Conservation (phyloP, 176 grass and related monocot species). For the Carex cristatella region DNA sequence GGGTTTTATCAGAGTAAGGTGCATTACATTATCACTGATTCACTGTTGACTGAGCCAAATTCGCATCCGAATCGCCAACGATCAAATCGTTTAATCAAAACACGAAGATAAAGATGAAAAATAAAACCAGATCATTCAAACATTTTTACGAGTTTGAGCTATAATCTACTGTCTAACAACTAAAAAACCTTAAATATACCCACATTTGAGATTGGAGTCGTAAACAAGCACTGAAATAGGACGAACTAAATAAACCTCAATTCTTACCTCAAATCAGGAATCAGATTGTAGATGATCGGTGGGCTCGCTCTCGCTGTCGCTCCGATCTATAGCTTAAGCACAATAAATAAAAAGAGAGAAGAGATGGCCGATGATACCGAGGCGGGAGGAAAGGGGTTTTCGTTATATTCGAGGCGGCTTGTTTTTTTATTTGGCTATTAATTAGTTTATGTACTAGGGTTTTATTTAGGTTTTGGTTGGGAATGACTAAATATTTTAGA, state of each 20-base stretch:
- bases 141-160: neutral
- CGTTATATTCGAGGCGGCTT: constrained; percentile 24
- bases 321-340: neutral
- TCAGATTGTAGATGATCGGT: neutral
- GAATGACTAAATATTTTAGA: neutral
- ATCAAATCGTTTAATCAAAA: neutral
- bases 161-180: neutral
- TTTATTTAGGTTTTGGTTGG: neutral
- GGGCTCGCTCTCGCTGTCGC: neutral
- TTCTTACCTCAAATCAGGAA: constrained; percentile 8
- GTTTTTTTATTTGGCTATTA: neutral
- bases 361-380: constrained; percentile 27
- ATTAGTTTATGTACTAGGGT: constrained; percentile 8
- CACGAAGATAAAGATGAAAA: too few species aligned
- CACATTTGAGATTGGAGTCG: neutral
- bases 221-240: neutral
- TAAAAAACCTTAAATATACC: neutral
- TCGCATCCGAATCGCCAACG: neutral
- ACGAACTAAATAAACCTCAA: constrained; percentile 4
- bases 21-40: neutral
- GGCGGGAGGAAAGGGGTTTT: constrained; percentile 8
- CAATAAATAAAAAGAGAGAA: neutral
- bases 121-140: neutral
- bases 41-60: neutral
- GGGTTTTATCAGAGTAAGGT: neutral